Percentiles rank a stretch among this genome's conserved stretches.
Conservation (phyloP, 2,329 filamentous ascomycete genomes). For the Aciculosporium take region DNA sequence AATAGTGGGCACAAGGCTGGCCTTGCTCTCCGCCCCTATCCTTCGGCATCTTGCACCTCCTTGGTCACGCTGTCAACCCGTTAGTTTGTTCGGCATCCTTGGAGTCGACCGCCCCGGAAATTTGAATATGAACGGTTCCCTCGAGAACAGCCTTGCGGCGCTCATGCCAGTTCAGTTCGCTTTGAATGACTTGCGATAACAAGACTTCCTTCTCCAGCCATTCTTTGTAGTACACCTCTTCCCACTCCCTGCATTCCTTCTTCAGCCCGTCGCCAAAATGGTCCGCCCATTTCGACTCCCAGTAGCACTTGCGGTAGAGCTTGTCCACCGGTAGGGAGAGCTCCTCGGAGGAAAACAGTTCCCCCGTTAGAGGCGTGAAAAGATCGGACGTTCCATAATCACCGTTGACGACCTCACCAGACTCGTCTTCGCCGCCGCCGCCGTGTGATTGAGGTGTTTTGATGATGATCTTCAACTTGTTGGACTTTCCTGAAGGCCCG, state of each 20-base stretch:
- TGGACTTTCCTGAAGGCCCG: slow-evolving; percentile 27
- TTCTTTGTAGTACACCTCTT: slow-evolving; percentile 53
- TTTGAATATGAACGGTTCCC: slow-evolving; percentile 30
- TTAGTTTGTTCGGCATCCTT: slow-evolving; percentile 14
- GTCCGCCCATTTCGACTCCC: slow-evolving; percentile 59
- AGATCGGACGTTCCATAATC: slow-evolving; percentile 45
- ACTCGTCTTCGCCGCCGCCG: slow-evolving; percentile 38
- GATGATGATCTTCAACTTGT: slow-evolving; percentile 48
- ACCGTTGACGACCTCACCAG: slow-evolving; percentile 38
- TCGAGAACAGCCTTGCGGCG: slow-evolving; percentile 41
- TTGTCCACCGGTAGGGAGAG: slow-evolving; percentile 43
- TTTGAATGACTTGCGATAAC: slow-evolving; percentile 55
- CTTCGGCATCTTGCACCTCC: slow-evolving; percentile 2
- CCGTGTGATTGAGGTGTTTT: slow-evolving; percentile 45
- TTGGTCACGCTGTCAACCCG: slow-evolving; percentile 7
- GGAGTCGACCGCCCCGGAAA: slow-evolving; percentile 20
- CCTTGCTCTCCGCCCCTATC: slow-evolving; percentile 2
- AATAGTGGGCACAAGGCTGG: background rate
- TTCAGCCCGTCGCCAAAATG: slow-evolving; percentile 50
- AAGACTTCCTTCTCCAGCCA: slow-evolving; percentile 71
- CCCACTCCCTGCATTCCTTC: slow-evolving; percentile 50
- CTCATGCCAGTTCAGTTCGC: slow-evolving; percentile 52
- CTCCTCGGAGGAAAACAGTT: slow-evolving; percentile 53
- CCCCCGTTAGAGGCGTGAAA: slow-evolving; percentile 38
- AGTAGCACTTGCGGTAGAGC: slow-evolving; percentile 53